These are phyloP conservation scores for Huntiella abstrusa DNA, from an alignment of 2,329 filamentous ascomycete genomes.

Conservation along the genomic window DNA sequence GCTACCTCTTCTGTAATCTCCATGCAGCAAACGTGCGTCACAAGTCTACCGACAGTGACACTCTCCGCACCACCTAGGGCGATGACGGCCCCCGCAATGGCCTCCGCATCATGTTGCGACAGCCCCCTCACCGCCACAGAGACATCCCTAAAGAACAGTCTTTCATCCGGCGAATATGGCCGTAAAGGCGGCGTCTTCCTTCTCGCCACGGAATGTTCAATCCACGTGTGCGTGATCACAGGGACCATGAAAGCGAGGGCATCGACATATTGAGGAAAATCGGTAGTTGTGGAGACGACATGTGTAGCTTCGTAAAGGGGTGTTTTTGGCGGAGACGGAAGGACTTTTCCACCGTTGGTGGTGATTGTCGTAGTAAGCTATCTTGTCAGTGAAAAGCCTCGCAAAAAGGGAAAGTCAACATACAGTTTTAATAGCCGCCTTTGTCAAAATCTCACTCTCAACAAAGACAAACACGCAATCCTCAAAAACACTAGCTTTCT, in stretches of 20 bases:
- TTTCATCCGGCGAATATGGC: slow-evolving; percentile 76
- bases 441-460: slow-evolving; percentile 22
- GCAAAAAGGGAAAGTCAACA: slow-evolving; percentile 1
- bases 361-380: slow-evolving; percentile 25
- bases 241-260: slow-evolving; percentile 62
- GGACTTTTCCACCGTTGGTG: slow-evolving; percentile 31
- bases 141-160: slow-evolving; percentile 75
- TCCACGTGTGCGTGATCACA: slow-evolving; percentile 69
- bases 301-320: slow-evolving; percentile 29
- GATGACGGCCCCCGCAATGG: slow-evolving; percentile 73
- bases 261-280: slow-evolving; percentile 73
- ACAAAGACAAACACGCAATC: slow-evolving; percentile 29
- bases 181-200: slow-evolving; percentile 58
- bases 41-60: slow-evolving; percentile 48
- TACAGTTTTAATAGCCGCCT: slow-evolving; percentile 25
- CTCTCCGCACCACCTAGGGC: slow-evolving; percentile 76
- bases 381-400: neutral
- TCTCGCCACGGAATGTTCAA: slow-evolving; percentile 49
- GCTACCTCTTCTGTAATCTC: slow-evolving; percentile 58
- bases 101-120: slow-evolving; percentile 72
- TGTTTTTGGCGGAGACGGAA: no score
- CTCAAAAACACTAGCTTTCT: slow-evolving; percentile 20
- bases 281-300: slow-evolving; percentile 53
- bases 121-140: slow-evolving; percentile 69
- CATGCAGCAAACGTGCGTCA: slow-evolving; percentile 79